Conservation (phyloP, 805 yeast species). For the Saccharomycopsis microspora region DNA sequence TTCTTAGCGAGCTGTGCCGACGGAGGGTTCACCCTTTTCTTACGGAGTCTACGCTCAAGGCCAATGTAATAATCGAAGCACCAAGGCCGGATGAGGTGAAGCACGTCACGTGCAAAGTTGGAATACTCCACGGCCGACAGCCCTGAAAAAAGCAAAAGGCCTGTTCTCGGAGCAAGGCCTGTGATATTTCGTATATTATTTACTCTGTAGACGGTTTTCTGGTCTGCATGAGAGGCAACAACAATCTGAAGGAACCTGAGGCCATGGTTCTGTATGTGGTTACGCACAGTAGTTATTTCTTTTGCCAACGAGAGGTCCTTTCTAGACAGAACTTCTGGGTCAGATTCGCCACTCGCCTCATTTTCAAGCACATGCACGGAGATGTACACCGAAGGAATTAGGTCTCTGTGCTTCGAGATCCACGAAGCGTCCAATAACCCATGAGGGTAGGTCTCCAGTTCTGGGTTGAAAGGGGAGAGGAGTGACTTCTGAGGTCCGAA, state of each 20-base stretch:
- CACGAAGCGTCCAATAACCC: constrained; percentile 35
- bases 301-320: constrained; percentile 25
- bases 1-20: constrained; percentile 17
- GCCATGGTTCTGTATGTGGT: constrained; percentile 21
- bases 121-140: constrained; percentile 30
- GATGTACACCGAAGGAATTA: constrained; percentile 36
- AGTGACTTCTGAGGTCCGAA: constrained; percentile 18
- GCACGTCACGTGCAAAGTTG: constrained; percentile 27
- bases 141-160: constrained; percentile 31
- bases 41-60: constrained; percentile 30
- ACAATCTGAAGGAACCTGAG: constrained; percentile 27
- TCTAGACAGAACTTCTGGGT: constrained; percentile 3
- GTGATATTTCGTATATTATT: constrained; percentile 29
- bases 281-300: constrained; percentile 27
- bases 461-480: constrained; percentile 34
- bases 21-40: constrained; percentile 21
- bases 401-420: constrained; percentile 39
- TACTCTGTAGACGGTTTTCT: constrained; percentile 18
- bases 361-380: constrained; percentile 29
- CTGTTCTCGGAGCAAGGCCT: constrained; percentile 32
- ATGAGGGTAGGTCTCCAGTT: constrained; percentile 28
- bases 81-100: constrained; percentile 29
- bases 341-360: constrained; percentile 15
- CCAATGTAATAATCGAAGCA: constrained; percentile 33
- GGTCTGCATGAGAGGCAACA: constrained; percentile 21